phyloP scores from a whole-genome alignment of 2,329 filamentous ascomycete genomes.

The Ascochyta lentis region DNA sequence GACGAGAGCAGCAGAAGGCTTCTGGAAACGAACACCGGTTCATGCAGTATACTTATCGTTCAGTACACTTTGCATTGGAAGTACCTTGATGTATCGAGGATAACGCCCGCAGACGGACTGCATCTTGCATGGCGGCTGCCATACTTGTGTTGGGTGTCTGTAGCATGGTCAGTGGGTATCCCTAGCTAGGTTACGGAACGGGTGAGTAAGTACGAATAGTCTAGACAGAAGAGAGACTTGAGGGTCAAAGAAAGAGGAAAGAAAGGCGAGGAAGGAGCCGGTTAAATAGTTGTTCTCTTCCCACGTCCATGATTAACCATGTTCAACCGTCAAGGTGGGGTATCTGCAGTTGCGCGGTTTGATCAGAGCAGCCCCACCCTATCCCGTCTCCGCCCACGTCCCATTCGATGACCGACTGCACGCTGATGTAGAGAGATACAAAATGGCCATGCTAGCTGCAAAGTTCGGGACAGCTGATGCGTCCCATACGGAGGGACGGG shows the following conservation, averaged over 20 bases:
- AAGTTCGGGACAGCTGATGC: background rate
- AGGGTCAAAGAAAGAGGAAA: background rate
- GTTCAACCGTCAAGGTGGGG: conserved; percentile 38
- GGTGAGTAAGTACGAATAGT: conserved; percentile 30
- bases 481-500: background rate
- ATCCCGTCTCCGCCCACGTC: background rate
- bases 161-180: conserved; percentile 24
- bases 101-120: conserved; percentile 43
- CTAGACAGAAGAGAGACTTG: background rate
- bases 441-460: background rate
- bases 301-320: conserved; percentile 22
- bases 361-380: conserved; percentile 3
- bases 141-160: conserved; percentile 39
- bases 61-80: conserved; percentile 48
- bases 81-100: conserved; percentile 48
- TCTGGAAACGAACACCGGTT: conserved; percentile 50
- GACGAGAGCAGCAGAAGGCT: conserved; percentile 6
- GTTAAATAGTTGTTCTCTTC: conserved; percentile 29
- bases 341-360: conserved; percentile 21
- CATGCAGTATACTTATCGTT: conserved; percentile 50
- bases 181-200: too few species aligned
- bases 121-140: conserved; percentile 40
- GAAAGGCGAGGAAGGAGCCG: conserved; percentile 5
- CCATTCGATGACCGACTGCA: conserved; percentile 9
- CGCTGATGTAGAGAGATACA: conserved; percentile 4